These are phyloP conservation scores for Leccinum barrowsii DNA, from an alignment of 768 basidiomycete genomes.

Conservation along the genomic window DNA sequence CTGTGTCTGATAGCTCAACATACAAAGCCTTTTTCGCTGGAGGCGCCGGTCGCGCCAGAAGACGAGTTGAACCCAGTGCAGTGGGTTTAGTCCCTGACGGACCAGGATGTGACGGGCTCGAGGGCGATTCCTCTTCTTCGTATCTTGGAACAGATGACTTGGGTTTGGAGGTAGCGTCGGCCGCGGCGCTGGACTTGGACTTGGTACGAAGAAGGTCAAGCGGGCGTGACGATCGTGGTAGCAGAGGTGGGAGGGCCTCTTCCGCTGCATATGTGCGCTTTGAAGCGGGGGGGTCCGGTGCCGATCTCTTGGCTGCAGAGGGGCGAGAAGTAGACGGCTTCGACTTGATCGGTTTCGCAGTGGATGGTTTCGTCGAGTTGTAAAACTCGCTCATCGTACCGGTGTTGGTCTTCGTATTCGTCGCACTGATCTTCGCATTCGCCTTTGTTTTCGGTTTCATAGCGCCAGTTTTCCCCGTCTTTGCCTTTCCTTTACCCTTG, in stretches of 20 bases:
- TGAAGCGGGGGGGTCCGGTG: background rate
- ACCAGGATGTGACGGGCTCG: constrained; percentile 1
- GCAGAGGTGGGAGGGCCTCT: constrained; percentile 1
- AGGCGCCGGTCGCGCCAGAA: background rate
- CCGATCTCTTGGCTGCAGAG: background rate
- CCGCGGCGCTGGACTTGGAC: background rate
- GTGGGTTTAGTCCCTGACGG: background rate
- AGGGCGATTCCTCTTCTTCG: constrained; percentile 14
- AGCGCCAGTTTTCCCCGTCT: background rate
- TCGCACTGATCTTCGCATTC: background rate
- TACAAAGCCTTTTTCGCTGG: constrained; percentile 16
- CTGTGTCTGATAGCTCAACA: constrained; percentile 24
- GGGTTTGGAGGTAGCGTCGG: background rate
- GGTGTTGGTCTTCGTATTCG: background rate
- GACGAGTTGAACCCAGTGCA: background rate
- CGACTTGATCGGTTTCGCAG: background rate
- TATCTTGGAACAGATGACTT: background rate
- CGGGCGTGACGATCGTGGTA: constrained; percentile 22
- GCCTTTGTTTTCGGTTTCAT: background rate
- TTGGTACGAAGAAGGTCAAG: constrained; percentile 26
- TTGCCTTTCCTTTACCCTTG: constrained; percentile 12
- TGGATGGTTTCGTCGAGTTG: constrained; percentile 9
- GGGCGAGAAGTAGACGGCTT: constrained; percentile 1
- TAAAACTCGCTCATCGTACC: constrained; percentile 11
- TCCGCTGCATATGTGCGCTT: constrained; percentile 10